Percentiles rank a stretch among this genome's conserved stretches.
Conservation (phyloP, 2,329 filamentous ascomycete species). For the Fusarium floridanum region DNA sequence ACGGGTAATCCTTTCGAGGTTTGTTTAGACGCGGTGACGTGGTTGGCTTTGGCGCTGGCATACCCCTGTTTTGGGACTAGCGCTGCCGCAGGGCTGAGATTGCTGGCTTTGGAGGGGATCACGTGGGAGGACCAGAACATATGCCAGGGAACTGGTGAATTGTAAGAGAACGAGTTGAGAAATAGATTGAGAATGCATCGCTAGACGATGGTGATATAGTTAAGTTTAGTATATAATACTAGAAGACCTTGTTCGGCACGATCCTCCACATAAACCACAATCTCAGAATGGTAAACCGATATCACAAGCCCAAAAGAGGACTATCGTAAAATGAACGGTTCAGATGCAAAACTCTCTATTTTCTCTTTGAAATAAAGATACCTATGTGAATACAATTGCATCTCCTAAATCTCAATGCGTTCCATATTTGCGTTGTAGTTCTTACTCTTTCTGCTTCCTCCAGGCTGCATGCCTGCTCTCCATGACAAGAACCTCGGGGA, state of each 20-base stretch:
- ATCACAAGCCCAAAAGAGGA: not conserved
- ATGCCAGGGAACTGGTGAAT: not conserved
- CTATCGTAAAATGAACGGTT: not conserved
- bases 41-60: conserved; percentile 5
- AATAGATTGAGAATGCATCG: not conserved
- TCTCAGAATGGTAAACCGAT: too few species aligned
- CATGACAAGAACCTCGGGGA: not conserved
- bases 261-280: not conserved
- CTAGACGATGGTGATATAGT: not conserved
- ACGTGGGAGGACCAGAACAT: conserved; percentile 12
- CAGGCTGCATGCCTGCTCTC: not conserved
- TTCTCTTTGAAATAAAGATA: not conserved
- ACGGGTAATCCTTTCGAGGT: conserved; percentile 47
- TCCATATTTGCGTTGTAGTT: not conserved
- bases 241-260: not conserved
- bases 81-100: conserved; percentile 32
- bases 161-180: not conserved
- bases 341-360: not conserved
- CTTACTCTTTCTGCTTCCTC: not conserved
- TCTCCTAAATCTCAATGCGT: not conserved
- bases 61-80: conserved; percentile 33
- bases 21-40: conserved; percentile 16
- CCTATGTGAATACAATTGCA: not conserved
- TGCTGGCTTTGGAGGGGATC: conserved; percentile 14
- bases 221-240: not conserved